phyloP scores from a whole-genome alignment of 2,329 filamentous ascomycete species.

The Drechmeria coniospora region DNA sequence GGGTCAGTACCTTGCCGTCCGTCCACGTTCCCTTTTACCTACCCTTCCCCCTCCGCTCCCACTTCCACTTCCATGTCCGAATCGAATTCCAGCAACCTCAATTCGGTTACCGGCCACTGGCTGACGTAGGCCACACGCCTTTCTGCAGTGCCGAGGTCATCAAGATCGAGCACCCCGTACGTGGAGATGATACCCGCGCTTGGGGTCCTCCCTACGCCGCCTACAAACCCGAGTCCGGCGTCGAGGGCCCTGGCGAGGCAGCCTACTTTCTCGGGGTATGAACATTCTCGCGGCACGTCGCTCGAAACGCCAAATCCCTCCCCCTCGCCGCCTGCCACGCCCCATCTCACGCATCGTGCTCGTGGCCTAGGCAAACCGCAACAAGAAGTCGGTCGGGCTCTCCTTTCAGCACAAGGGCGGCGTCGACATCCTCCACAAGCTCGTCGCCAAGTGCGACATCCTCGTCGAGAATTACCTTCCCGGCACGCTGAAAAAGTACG shows the following conservation, averaged over 20 bases:
- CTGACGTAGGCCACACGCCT: too few species aligned
- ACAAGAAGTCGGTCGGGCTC: conserved; percentile 86
- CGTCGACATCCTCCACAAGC: conserved; percentile 71
- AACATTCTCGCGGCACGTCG: background rate
- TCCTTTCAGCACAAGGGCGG: conserved; percentile 80
- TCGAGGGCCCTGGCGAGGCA: conserved; percentile 68
- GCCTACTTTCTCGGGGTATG: conserved; percentile 86
- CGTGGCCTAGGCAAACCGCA: conserved; percentile 66
- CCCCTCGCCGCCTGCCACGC: too few species aligned
- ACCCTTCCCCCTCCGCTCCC: background rate
- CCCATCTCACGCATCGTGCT: conserved; percentile 1
- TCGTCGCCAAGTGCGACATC: conserved; percentile 76
- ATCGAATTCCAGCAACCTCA: too few species aligned
- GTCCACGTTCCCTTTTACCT: background rate
- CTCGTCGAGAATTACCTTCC: conserved; percentile 96
- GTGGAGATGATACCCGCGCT: conserved; percentile 85
- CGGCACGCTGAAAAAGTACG: conserved; percentile 76
- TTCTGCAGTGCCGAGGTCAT: conserved; percentile 71
- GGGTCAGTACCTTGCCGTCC: conserved; percentile 45
- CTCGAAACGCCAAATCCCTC: background rate
- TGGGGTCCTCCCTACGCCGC: conserved; percentile 92
- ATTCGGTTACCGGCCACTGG: too few species aligned
- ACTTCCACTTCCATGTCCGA: too few species aligned
- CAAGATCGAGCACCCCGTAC: conserved; percentile 85
- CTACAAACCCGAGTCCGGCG: conserved; percentile 45